Evolutionary conservation across 441 rosid species (phyloP).

Genomic region (Cnidoscolus chayamansa): DNA sequence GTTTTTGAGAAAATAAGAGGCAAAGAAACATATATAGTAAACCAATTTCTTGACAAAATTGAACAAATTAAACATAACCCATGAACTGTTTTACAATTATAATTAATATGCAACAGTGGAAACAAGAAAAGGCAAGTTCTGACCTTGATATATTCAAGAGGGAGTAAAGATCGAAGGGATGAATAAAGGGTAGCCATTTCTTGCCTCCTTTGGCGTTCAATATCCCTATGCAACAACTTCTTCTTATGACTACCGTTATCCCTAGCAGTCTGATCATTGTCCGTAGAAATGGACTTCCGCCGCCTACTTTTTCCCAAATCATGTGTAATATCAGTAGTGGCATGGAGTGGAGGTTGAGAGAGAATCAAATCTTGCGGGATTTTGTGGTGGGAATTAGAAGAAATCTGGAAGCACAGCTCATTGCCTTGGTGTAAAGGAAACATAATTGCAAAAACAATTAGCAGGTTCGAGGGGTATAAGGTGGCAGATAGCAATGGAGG

Average conservation of each 20-base stretch:
- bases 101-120: no score
- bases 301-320: slow-evolving; percentile 14
- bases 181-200: slow-evolving; percentile 64
- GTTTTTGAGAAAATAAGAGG: background rate
- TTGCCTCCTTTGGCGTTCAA: slow-evolving; percentile 67
- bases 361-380: slow-evolving; percentile 51
- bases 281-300: slow-evolving; percentile 14
- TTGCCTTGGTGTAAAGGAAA: slow-evolving; percentile 62
- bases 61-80: background rate
- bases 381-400: slow-evolving; percentile 31
- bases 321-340: background rate
- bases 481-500: slow-evolving; percentile 12
- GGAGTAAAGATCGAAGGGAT: slow-evolving; percentile 69
- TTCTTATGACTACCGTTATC: slow-evolving; percentile 27
- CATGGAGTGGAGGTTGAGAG: slow-evolving; percentile 20
- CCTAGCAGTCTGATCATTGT: slow-evolving; percentile 2
- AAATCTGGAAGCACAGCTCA: slow-evolving; percentile 55
- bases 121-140: slow-evolving; percentile 6
- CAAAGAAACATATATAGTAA: no score
- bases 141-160: slow-evolving; percentile 66
- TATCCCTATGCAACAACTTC: slow-evolving; percentile 61
- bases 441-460: slow-evolving; percentile 28
- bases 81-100: background rate
- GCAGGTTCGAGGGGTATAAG: background rate
- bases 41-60: background rate